Evolutionary conservation across 2,329 filamentous ascomycete genomes (phyloP).

Genomic region (Stemphylium lycopersici): DNA sequence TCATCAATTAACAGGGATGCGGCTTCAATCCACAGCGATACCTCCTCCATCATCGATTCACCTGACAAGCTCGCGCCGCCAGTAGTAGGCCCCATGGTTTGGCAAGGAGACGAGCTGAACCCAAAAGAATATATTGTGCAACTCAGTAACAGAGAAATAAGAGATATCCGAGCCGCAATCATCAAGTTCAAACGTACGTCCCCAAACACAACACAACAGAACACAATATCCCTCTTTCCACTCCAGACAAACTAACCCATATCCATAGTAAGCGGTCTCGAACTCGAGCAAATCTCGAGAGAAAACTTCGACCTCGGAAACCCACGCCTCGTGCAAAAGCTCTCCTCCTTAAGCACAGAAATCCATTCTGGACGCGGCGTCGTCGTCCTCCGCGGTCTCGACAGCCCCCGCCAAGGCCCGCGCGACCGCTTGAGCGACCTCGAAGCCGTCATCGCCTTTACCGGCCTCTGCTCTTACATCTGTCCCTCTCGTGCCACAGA

Average conservation of each 20-base stretch:
- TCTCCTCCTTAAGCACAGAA: conserved; percentile 35
- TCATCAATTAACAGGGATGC: conserved; percentile 23
- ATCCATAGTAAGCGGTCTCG: conserved; percentile 24
- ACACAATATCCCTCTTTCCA: too few relatives aligned
- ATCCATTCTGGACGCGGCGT: conserved; percentile 40
- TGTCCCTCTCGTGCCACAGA: conserved; percentile 43
- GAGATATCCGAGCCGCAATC: conserved; percentile 40
- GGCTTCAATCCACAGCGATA: too few relatives aligned
- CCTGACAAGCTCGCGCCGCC: conserved; percentile 41
- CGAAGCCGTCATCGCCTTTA: conserved; percentile 46
- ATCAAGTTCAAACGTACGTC: conserved; percentile 41
- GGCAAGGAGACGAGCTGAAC: conserved; percentile 37
- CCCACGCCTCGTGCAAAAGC: conserved; percentile 29
- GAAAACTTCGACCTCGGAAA: conserved; percentile 36
- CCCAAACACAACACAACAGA: background rate
- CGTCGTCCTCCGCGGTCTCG: conserved; percentile 41
- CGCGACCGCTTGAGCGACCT: conserved; percentile 44
- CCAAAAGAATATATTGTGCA: conserved; percentile 35
- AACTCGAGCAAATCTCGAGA: conserved; percentile 27
- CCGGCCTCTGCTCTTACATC: conserved; percentile 41
- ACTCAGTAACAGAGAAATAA: conserved; percentile 34
- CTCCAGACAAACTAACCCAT: too few relatives aligned
- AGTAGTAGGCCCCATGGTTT: conserved; percentile 43
- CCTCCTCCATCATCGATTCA: conserved; percentile 23
- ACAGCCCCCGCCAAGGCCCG: background rate